Evolutionary conservation across 148 eudicot genomes (phyloP), one percentile per base, ranked within the genome.

Genomic region (Persicaria maculosa): DNA sequence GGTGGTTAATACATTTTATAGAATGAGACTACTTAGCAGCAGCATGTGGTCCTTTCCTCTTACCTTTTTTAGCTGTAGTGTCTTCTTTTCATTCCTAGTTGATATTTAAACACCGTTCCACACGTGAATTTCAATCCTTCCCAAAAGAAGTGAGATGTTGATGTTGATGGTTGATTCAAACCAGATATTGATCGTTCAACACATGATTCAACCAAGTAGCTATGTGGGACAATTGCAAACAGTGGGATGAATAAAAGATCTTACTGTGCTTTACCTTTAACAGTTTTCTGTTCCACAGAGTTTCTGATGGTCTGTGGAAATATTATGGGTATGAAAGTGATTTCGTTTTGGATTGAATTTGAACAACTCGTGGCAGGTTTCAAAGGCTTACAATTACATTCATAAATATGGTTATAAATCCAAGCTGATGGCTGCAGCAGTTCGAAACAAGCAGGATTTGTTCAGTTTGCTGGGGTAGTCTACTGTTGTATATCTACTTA

Each of bases 371-470:
- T 9, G 6, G 2, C 70, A 95, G 96, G 90, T 86, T 64, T 88
- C 98, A 50, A 95, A 95, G 84, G 76, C 98, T 46, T 95, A 95
- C 77, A 95, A 92, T 67, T 95, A 95, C 82, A 95, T 95, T 73
- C 98, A 95, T 78, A 95, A 88, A 76, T 74, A 95, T 78, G 96
- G 96, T 57, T 79, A 90, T 74, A 92, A 95, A 75, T 88, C 98
- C 44, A 95, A 90, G 85, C 75, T 95, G 78, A 95, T 95, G 97
- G 98, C 89, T 6, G 93, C 96, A 73, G 93, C 98, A 46, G 89
- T 95, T 75, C 92, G 98, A 44, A 95, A 92, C 85, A 95, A 90
- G 79, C 97, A 95, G 83, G 99, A 95, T 72, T 74, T 92, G 36
- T 89, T 86, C 80, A 90, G 85, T 77, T 88, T 95, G 75, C 81